Evolutionary conservation across 2,329 filamentous ascomycete genomes (phyloP), one percentile per base, ranked within the genome.

Genomic region (Monosporascus sp.): DNA sequence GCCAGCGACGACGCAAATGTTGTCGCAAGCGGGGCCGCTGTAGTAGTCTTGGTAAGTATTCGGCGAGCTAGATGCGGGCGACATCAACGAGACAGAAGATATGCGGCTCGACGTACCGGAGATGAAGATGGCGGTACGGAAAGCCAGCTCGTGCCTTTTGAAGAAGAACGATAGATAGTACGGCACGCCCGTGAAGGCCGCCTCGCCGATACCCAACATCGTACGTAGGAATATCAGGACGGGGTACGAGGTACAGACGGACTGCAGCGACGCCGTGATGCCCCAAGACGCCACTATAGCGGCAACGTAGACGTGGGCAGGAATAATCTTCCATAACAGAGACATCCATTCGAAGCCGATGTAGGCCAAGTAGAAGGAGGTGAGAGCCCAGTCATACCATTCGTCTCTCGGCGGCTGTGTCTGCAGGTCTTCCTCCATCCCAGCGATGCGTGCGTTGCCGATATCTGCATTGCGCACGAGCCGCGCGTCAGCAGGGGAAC

Each of bases 71-170:
- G n/a, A 22, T 48, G 22, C 24, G 18, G 15, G n/a, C 24, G 49
- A 17, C 3, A 31, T 31, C 27, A 31, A 31, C 27, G 9, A 31
- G 27, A 31, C 27, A 9, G 27, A 9, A 5, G 9, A 11, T 31
- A 11, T 18, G 9, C 24, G 36, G 22, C n/a, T 22, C 6, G 6
- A 65, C 70, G 48, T 64, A 78, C 76, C 89, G 1, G 89, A 91
- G 51, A 97, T 86, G 70, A 96, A 95, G 2, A 96, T 79, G 22
- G 90, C 92, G 0, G 89, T 94, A 38, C 92, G 78, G 56, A 94
- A 87, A 0, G 92, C 93, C 36, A 97, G 75, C 69, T 97, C 93
- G 45, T 81, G 73, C 37, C 81, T 70, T 62, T 77, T 80, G 67
- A 81, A 86, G 68, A 86, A 86, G 69, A 85, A 85, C 17, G 81